phyloP scores from a whole-genome alignment of 306 rosid genomes.

The Prunus mongolica region DNA sequence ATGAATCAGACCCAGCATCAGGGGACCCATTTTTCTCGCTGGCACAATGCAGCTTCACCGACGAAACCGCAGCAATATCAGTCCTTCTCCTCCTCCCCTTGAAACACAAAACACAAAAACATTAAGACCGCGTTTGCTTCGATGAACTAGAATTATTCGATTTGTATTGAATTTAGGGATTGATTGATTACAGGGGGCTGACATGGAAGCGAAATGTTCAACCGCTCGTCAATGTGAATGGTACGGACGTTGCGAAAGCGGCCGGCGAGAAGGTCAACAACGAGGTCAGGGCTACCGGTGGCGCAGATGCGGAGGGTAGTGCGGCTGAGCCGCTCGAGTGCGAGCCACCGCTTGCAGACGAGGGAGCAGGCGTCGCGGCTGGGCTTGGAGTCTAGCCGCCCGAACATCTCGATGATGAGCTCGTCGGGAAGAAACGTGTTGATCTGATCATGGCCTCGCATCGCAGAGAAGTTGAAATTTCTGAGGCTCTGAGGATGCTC shows the following conservation, averaged over 20 bases:
- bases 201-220: conserved; percentile 51
- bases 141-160: not conserved
- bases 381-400: conserved; percentile 52
- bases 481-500: not conserved
- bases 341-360: conserved; percentile 86
- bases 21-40: conserved; percentile 36
- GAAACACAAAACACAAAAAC: not conserved
- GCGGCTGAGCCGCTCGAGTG: conserved; percentile 76
- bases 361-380: conserved; percentile 82
- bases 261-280: conserved; percentile 48
- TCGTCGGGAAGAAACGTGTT: conserved; percentile 78
- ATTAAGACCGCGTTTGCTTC: not conserved
- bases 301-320: conserved; percentile 74
- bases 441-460: conserved; percentile 73
- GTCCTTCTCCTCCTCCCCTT: conserved; percentile 50
- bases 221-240: conserved; percentile 74
- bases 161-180: not conserved
- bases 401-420: conserved; percentile 71
- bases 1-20: conserved; percentile 40
- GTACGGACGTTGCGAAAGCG: conserved; percentile 63
- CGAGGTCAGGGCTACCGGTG: conserved; percentile 65
- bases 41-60: conserved; percentile 30
- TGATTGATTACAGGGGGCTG: conserved; percentile 39
- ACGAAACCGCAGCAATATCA: conserved; percentile 17
- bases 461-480: not conserved